Percentiles rank a stretch among this genome's conserved stretches.
These are phyloP conservation scores for Paramecium sexaurelia DNA, from an alignment of 73 alveolate species.

Conservation along the genomic window DNA sequence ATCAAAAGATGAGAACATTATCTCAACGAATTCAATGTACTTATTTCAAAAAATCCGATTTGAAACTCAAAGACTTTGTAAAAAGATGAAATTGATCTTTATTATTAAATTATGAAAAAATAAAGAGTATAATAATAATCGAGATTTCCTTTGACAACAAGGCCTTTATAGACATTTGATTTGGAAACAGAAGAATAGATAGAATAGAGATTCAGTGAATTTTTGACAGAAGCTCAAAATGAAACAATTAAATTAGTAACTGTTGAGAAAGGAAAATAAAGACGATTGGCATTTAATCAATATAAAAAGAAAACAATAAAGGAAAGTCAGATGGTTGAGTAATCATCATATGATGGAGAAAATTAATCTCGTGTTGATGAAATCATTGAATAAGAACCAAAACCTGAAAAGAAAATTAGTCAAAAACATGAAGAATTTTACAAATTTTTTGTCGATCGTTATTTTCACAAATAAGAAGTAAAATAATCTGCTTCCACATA, in stretches of 20 bases:
- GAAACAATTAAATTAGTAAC: conserved; percentile 13
- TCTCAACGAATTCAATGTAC: background rate
- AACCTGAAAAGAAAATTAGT: background rate
- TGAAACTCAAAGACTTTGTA: background rate
- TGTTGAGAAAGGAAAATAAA: background rate
- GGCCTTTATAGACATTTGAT: background rate
- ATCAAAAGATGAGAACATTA: background rate
- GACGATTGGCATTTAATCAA: background rate
- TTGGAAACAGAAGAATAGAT: background rate
- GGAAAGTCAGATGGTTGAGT: background rate
- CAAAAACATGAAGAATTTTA: background rate
- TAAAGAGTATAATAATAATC: conserved; percentile 10
- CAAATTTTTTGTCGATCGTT: background rate
- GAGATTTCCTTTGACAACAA: background rate
- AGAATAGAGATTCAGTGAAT: background rate
- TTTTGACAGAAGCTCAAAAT: background rate
- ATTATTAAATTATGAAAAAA: background rate
- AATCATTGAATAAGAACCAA: background rate
- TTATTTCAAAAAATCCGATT: background rate
- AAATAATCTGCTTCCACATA: background rate
- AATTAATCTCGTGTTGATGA: background rate
- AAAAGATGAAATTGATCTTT: background rate
- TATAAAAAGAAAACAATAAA: background rate
- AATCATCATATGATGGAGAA: background rate
- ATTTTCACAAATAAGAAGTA: background rate